Evolutionary conservation across 345 rosid genomes (phyloP).

Genomic region (Melaleuca quinquenervia): DNA sequence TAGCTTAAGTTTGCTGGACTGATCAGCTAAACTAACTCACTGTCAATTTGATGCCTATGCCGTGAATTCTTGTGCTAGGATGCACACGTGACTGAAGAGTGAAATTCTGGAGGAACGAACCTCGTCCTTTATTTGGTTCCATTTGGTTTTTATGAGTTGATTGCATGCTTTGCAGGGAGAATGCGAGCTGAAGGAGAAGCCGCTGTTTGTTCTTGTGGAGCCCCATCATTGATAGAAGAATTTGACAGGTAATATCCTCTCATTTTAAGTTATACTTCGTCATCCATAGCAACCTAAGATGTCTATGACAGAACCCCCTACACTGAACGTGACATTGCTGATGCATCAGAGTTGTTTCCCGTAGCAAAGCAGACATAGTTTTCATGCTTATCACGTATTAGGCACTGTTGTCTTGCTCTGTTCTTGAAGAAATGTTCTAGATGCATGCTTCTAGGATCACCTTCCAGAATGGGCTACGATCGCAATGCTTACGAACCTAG

Average conservation of each 20-base stretch:
- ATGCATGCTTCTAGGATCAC: not conserved
- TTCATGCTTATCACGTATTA: too few species aligned
- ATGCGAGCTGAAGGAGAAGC: slow-evolving; percentile 61
- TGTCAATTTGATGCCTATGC: not conserved
- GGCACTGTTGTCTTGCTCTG: not conserved
- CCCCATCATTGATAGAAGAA: slow-evolving; percentile 22
- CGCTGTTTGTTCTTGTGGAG: slow-evolving; percentile 64
- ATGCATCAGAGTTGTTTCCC: not conserved
- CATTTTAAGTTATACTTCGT: not conserved
- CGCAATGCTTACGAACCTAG: not conserved
- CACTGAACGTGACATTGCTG: not conserved
- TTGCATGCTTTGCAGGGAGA: slow-evolving; percentile 31
- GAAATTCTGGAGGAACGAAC: not conserved
- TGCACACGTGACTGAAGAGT: not conserved
- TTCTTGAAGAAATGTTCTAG: not conserved
- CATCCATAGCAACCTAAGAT: not conserved
- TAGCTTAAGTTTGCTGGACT: not conserved
- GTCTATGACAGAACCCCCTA: not conserved
- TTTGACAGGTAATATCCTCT: not conserved
- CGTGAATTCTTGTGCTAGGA: not conserved
- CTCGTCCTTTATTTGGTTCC: not conserved
- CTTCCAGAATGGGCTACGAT: not conserved
- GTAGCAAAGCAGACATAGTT: not conserved
- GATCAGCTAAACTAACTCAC: not conserved
- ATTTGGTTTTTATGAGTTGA: not conserved